phyloP scores from a whole-genome alignment of 179 eudicot genomes.

The Nepenthes alata region DNA sequence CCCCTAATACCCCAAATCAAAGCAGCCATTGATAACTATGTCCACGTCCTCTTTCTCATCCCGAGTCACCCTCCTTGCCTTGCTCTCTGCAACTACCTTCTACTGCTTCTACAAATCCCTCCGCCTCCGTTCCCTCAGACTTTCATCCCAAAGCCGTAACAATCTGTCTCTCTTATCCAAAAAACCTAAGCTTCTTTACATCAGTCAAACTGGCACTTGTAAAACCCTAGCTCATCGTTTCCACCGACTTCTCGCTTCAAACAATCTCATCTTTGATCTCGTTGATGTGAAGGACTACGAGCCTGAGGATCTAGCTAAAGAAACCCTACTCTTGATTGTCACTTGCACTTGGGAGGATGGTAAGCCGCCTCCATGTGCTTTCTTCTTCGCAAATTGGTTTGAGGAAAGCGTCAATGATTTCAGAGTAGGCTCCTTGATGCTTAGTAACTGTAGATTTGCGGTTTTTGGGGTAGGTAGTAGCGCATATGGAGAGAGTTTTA shows the following conservation, averaged over 20 bases:
- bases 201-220: conserved; percentile 65
- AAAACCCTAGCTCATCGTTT: conserved; percentile 79
- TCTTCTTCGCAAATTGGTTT: conserved; percentile 65
- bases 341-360: conserved; percentile 88
- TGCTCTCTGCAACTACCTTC: conserved; percentile 70
- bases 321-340: conserved; percentile 47
- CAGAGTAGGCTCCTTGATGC: conserved; percentile 59
- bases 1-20: too few relatives aligned
- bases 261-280: conserved; percentile 39
- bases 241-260: conserved; percentile 26
- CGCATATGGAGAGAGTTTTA: conserved; percentile 59
- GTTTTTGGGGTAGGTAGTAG: conserved; percentile 85
- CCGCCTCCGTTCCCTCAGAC: conserved; percentile 27
- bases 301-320: conserved; percentile 73
- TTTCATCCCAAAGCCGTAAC: conserved; percentile 2
- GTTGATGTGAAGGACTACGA: conserved; percentile 58
- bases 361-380: conserved; percentile 46
- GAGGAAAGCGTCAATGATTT: conserved; percentile 79
- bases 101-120: conserved; percentile 75
- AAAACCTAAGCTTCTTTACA: conserved; percentile 51
- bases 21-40: not conserved
- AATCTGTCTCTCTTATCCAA: conserved; percentile 15
- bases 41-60: conserved; percentile 13
- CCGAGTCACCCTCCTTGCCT: conserved; percentile 54
- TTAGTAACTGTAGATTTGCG: conserved; percentile 44